Percentiles rank a stretch among this genome's conserved stretches.
Conservation (phyloP, 1,284 basidiomycete species). For the Papiliotrema laurentii region DNA sequence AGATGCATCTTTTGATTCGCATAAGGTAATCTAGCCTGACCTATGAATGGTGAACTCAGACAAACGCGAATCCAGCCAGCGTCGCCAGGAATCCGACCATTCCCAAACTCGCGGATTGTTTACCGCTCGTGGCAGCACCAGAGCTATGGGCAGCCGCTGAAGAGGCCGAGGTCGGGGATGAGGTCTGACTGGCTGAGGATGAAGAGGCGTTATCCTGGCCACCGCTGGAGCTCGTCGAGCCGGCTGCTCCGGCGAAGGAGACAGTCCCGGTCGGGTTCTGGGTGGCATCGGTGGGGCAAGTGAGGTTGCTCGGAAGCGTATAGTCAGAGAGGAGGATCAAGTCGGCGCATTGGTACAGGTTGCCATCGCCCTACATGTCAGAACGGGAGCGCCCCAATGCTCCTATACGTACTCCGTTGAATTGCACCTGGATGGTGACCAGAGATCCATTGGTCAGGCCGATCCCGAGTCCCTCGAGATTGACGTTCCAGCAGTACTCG, state of each 20-base stretch:
- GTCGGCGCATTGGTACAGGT: slow-evolving; percentile 71
- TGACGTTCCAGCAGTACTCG: slow-evolving; percentile 58
- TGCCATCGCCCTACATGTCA: slow-evolving; percentile 64
- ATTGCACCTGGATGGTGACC: slow-evolving; percentile 36
- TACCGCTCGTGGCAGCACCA: neutral
- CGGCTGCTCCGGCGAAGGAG: slow-evolving; percentile 1
- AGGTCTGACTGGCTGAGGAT: slow-evolving; percentile 5
- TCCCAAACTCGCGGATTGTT: neutral
- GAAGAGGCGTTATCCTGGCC: too few relatives aligned
- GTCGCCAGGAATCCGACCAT: neutral
- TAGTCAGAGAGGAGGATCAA: slow-evolving; percentile 58
- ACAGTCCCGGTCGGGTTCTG: neutral
- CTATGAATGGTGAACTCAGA: too few relatives aligned
- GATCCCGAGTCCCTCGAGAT: slow-evolving; percentile 51
- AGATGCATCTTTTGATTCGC: too few relatives aligned
- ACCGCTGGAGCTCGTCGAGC: neutral
- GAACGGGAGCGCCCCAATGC: slow-evolving; percentile 18
- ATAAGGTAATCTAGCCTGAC: too few relatives aligned
- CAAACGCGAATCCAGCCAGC: neutral
- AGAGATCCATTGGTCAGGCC: slow-evolving; percentile 52
- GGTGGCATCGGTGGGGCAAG: slow-evolving; percentile 43
- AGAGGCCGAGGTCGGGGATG: slow-evolving; percentile 1
- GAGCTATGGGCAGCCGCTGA: neutral
- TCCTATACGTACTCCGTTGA: slow-evolving; percentile 39
- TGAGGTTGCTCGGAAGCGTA: slow-evolving; percentile 50